A percentile compares a stretch with the other conserved stretches of the same genome.
Evolutionary conservation across 2,329 filamentous ascomycete genomes (phyloP).

Genomic region (Neofusicoccum parvum): DNA sequence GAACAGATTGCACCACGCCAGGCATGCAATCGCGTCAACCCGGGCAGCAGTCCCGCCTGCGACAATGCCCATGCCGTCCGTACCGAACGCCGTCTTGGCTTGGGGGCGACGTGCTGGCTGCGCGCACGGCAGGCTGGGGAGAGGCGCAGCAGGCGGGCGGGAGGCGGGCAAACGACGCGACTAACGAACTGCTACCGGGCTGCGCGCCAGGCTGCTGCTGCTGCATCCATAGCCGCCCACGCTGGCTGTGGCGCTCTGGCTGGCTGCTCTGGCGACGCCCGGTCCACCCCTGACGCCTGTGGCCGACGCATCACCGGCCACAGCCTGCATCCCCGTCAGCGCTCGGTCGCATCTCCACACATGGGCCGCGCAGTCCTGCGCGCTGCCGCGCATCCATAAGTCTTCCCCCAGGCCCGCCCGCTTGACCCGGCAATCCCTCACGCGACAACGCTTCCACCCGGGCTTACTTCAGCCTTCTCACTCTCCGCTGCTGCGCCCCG

Average conservation of each 20-base stretch:
- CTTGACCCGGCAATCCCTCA: constrained; percentile 20
- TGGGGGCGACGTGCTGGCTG: not conserved
- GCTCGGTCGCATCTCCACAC: constrained; percentile 18
- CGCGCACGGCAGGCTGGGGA: not conserved
- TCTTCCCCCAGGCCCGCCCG: not conserved
- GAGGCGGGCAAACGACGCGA: not conserved
- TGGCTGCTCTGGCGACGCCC: constrained; percentile 2
- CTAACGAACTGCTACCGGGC: not conserved
- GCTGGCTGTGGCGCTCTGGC: constrained; percentile 3
- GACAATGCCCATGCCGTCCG: constrained; percentile 41
- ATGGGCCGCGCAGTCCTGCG: constrained; percentile 4
- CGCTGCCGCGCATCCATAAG: constrained; percentile 12
- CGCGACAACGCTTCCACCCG: constrained; percentile 10
- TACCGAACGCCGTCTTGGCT: constrained; percentile 69
- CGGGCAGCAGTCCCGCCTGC: not conserved
- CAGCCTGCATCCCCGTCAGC: not conserved
- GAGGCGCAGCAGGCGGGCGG: not conserved
- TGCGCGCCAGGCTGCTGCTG: not conserved
- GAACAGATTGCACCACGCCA: constrained; percentile 15
- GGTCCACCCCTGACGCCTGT: constrained; percentile 12
- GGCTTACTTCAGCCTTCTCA: not conserved
- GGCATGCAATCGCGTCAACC: constrained; percentile 16
- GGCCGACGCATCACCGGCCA: constrained; percentile 10
- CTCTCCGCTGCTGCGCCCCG: not conserved
- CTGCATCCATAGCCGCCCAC: too few species aligned